These are phyloP conservation scores for Daphne laureola DNA, from an alignment of 441 rosid genomes.

Conservation along the genomic window DNA sequence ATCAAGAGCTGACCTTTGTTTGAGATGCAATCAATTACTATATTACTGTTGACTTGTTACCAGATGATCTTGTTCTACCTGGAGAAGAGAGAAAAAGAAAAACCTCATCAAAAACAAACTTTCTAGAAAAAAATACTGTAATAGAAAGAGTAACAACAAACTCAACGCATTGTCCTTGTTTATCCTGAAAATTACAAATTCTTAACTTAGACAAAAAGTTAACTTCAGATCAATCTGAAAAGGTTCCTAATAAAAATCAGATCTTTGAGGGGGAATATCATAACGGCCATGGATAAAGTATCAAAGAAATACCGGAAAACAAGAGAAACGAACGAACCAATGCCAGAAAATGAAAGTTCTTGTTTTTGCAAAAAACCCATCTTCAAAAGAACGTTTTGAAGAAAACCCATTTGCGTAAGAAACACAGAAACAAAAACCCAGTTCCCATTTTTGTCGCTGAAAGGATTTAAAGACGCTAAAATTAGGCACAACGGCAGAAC, in stretches of 20 bases:
- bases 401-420: constrained; percentile 21
- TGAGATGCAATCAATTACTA: background rate
- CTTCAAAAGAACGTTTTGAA: constrained; percentile 20
- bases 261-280: too few species aligned
- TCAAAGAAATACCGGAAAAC: background rate
- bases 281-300: too few species aligned
- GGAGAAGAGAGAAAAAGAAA: constrained; percentile 5
- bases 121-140: background rate
- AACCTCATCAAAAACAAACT: background rate
- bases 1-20: background rate
- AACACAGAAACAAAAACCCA: constrained; percentile 20
- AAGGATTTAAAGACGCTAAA: constrained; percentile 2
- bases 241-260: too few species aligned
- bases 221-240: background rate
- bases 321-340: background rate
- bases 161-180: background rate
- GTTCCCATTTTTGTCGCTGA: constrained; percentile 2
- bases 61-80: constrained; percentile 11
- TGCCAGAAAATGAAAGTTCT: background rate
- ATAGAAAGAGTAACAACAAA: too few species aligned
- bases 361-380: constrained; percentile 11
- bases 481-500: too few species aligned
- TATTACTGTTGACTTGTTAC: background rate
- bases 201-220: constrained; percentile 2
- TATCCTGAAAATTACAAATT: background rate